Evolutionary conservation across 2,329 filamentous ascomycete genomes (phyloP).

Genomic region (Bipolaris cookei): DNA sequence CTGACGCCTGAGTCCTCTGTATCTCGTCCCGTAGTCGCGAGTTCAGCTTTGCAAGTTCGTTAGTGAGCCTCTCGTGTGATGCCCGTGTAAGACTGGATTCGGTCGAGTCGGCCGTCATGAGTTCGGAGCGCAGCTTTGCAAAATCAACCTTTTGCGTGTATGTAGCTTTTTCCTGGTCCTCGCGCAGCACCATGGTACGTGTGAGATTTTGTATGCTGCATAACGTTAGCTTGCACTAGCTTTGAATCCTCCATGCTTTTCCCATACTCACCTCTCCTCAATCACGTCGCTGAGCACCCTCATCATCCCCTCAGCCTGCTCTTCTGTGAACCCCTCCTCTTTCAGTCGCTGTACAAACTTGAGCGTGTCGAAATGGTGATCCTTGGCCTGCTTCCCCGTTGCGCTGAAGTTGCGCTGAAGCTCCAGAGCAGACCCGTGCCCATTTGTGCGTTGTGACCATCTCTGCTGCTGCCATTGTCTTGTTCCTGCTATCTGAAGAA

Average conservation of each 20-base stretch:
- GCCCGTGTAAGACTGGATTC: constrained; percentile 87
- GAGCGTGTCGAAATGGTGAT: constrained; percentile 97
- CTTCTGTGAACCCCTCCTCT: constrained; percentile 91
- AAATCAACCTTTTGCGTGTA: constrained; percentile 95
- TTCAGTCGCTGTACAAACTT: constrained; percentile 93
- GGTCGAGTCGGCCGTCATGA: constrained; percentile 88
- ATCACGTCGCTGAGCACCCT: constrained; percentile 95
- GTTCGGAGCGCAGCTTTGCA: constrained; percentile 92
- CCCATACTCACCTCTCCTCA: constrained; percentile 75
- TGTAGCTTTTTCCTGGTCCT: constrained; percentile 82
- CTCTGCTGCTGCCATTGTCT: constrained; percentile 15
- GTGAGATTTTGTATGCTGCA: constrained; percentile 91
- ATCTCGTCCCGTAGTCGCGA: constrained; percentile 91
- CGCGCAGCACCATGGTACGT: constrained; percentile 94
- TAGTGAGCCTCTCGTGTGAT: constrained; percentile 89
- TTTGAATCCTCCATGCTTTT: neutral
- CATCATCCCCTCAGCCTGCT: constrained; percentile 98
- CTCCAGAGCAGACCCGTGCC: constrained; percentile 12
- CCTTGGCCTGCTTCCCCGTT: constrained; percentile 66
- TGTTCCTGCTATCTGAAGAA: constrained; percentile 15
- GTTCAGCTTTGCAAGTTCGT: constrained; percentile 93
- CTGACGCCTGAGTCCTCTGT: constrained; percentile 88
- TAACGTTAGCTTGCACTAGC: neutral
- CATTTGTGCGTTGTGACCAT: constrained; percentile 6
- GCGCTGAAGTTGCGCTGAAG: constrained; percentile 66